Evolutionary conservation across 164 flowering plant species (phyloP), one percentile per base, ranked within the genome.

Genomic region (Berberis thunbergii): DNA sequence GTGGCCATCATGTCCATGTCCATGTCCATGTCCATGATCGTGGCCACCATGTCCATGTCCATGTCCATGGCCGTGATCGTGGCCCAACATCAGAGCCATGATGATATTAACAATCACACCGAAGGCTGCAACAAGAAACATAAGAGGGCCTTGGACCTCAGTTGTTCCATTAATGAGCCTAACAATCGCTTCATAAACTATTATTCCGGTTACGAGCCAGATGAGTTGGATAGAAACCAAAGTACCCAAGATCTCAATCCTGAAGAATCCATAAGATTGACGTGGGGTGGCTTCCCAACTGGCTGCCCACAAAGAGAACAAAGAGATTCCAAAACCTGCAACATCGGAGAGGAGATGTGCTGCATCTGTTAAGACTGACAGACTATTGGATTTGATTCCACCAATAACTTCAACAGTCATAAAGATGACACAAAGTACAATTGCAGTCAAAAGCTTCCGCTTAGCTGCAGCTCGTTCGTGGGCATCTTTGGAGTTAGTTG

Each of bases 211-310:
- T 66, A 88, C 83, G 62, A 88, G 86, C 90, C 97, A 89, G 54
- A 91, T 88, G 81, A 91, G 53, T 67, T 88, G 97, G 66, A 91
- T 91, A 9, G 96, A 91, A 61, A 88, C 83, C 11, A 91, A 79
- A 8, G 97, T 84, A 40, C 97, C 97, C 2, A 91, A 81, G 55
- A 91, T 88, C 74, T 91, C 97, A 65, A 91, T 86, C 59, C 97
- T 76, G 69, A 88, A 88, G 66, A 88, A 91, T 1, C 94, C 97
- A 67, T 91, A 91, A 11, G 93, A 80, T 64, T 88, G 97, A 0
- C 88, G 83, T 4, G 97, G 96, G 54, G 77, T 88, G 9, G 96
- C 96, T 74, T 88, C 97, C 97, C 97, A 91, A 38, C 96, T 93
- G 9, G 96, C 71, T 39, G 93, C 93, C 96, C 96, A 88, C 11